Percentiles rank a stretch among this genome's conserved stretches.
Evolutionary conservation across 805 yeast genomes (phyloP).

Genomic region (Tetrapisispora pingtungensis): DNA sequence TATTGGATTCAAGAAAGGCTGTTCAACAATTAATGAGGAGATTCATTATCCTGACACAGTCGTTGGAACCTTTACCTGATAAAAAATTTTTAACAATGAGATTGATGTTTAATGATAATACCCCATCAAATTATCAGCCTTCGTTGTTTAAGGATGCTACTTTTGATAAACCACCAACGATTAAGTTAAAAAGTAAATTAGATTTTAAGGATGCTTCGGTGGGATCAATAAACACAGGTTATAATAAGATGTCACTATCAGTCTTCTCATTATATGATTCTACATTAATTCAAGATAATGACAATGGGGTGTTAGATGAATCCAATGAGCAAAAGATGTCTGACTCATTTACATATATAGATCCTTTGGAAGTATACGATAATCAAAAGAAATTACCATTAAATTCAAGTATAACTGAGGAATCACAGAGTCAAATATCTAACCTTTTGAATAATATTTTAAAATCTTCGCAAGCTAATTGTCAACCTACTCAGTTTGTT

Average conservation of each 20-base stretch:
- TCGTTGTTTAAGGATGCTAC: constrained; percentile 37
- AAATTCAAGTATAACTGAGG: not conserved
- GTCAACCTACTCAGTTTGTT: constrained; percentile 26
- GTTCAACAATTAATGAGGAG: constrained; percentile 42
- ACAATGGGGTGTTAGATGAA: not conserved
- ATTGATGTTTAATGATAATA: constrained; percentile 38
- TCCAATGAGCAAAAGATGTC: not conserved
- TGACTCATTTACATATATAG: constrained; percentile 11
- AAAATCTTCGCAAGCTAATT: constrained; percentile 16
- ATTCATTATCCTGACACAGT: constrained; percentile 44
- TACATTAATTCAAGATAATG: constrained; percentile 3
- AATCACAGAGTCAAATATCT: constrained; percentile 27
- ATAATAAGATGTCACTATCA: constrained; percentile 25
- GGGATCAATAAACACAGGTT: constrained; percentile 27
- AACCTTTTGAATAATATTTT: constrained; percentile 23
- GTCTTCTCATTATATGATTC: constrained; percentile 21
- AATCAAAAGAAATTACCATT: not conserved
- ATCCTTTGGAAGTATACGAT: constrained; percentile 22
- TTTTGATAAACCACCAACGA: constrained; percentile 27
- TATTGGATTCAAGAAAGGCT: constrained; percentile 34
- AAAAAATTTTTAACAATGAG: constrained; percentile 40
- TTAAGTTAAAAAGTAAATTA: constrained; percentile 20
- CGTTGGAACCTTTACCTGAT: constrained; percentile 41
- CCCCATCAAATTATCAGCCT: constrained; percentile 43
- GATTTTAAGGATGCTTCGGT: constrained; percentile 16